Conservation (phyloP, 2,329 filamentous ascomycete genomes). For the Lizonia empirigonia region DNA sequence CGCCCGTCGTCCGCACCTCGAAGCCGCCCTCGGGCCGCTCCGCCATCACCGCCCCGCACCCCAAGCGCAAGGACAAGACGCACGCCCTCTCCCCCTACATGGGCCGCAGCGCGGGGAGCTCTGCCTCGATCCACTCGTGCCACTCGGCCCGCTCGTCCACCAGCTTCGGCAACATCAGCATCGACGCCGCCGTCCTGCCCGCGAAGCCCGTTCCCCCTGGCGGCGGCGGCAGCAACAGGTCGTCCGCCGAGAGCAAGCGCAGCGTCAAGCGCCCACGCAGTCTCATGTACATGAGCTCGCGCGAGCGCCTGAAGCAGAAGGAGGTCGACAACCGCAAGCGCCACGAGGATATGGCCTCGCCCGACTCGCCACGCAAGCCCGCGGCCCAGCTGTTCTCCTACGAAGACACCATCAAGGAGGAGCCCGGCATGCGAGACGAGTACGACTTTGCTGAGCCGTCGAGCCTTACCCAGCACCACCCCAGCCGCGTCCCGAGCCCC, state of each 20-base stretch:
- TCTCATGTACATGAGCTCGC: slow-evolving; percentile 76
- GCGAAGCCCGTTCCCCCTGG: slow-evolving; percentile 27
- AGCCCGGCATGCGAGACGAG: slow-evolving; percentile 32
- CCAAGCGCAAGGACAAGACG: slow-evolving; percentile 35
- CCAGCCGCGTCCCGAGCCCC: slow-evolving; percentile 41
- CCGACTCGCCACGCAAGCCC: slow-evolving; percentile 30
- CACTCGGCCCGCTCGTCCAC: slow-evolving; percentile 43
- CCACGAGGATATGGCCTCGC: slow-evolving; percentile 47
- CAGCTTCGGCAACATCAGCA: slow-evolving; percentile 51
- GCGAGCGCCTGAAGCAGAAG: slow-evolving; percentile 67
- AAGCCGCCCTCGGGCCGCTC: slow-evolving; percentile 81
- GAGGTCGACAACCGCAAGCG: slow-evolving; percentile 65
- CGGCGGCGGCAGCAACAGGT: slow-evolving; percentile 34
- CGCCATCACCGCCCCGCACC: slow-evolving; percentile 66
- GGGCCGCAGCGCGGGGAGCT: slow-evolving; percentile 48
- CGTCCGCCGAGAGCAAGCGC: slow-evolving; percentile 44
- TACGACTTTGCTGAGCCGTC: slow-evolving; percentile 31
- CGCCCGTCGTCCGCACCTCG: slow-evolving; percentile 80
- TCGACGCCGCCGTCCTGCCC: slow-evolving; percentile 40
- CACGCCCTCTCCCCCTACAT: slow-evolving; percentile 65
- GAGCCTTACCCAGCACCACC: slow-evolving; percentile 35
- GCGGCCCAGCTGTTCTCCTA: slow-evolving; percentile 36
- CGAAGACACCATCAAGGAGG: slow-evolving; percentile 47
- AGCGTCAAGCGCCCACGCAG: slow-evolving; percentile 56
- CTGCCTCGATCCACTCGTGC: slow-evolving; percentile 43